phyloP scores from a whole-genome alignment of 164 flowering plant genomes.

The Paratinospora sagittata region DNA sequence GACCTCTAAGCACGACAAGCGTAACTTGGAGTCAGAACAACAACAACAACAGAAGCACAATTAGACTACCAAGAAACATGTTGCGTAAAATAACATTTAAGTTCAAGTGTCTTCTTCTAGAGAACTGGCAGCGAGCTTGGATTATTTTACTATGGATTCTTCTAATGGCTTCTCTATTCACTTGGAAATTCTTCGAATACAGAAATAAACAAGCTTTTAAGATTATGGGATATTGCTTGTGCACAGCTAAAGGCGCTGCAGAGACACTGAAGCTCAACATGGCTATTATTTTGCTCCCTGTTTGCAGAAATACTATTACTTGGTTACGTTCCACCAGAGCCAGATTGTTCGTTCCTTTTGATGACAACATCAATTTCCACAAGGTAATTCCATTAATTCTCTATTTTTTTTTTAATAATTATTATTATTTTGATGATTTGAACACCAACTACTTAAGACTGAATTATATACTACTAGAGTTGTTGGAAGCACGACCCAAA shows the following conservation, averaged over 20 bases:
- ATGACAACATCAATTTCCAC: conserved; percentile 90
- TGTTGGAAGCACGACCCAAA: too few species aligned
- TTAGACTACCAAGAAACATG: conserved; percentile 24
- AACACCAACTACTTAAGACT: too few species aligned
- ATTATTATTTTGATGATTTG: neutral
- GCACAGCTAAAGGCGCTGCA: conserved; percentile 92
- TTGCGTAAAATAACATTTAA: conserved; percentile 23
- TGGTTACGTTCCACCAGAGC: conserved; percentile 89
- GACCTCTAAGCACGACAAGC: conserved; percentile 65
- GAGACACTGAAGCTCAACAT: conserved; percentile 94
- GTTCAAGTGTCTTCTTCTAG: conserved; percentile 36
- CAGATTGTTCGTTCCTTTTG: conserved; percentile 68
- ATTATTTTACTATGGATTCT: conserved; percentile 56
- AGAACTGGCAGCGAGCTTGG: conserved; percentile 90
- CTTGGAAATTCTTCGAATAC: conserved; percentile 81
- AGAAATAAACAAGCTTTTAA: conserved; percentile 55
- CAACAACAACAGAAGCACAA: neutral
- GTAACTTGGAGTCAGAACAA: conserved; percentile 47
- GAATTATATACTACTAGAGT: too few species aligned
- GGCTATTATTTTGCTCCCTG: conserved; percentile 85
- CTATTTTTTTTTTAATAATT: neutral
- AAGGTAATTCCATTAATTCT: conserved; percentile 38
- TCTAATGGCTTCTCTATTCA: conserved; percentile 53
- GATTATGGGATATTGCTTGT: conserved; percentile 81
- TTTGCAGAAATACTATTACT: conserved; percentile 81